These are phyloP conservation scores for Lotmaria passim DNA, from an alignment of 208 protist species.

Conservation along the genomic window DNA sequence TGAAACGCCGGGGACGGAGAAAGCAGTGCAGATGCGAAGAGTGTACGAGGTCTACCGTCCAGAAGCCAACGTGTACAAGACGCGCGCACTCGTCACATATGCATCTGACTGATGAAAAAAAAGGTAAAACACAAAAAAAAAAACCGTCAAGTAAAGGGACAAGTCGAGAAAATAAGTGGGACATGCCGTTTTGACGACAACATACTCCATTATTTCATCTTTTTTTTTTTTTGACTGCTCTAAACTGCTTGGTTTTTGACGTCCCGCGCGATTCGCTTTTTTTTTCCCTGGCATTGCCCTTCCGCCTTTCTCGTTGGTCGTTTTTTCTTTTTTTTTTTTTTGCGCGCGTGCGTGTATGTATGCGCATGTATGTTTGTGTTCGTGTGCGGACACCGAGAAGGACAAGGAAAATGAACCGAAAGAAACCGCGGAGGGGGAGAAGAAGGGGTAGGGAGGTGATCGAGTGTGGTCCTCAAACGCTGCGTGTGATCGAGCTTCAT, in stretches of 20 bases:
- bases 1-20: not conserved
- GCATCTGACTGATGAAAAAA: not conserved
- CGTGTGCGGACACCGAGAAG: not conserved
- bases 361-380: not conserved
- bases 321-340: not conserved
- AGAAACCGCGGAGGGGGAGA: not conserved
- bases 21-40: not conserved
- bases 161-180: conserved; percentile 6
- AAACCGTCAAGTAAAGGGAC: not conserved
- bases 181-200: conserved; percentile 18
- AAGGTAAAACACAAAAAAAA: conserved; percentile 16
- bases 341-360: not conserved
- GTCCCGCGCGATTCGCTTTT: no score
- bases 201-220: not conserved
- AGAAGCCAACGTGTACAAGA: not conserved
- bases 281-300: no score
- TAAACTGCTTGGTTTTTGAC: no score
- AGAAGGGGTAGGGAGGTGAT: conserved; percentile 1
- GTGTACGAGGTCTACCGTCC: not conserved
- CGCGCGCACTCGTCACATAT: not conserved
- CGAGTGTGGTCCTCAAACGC: not conserved
- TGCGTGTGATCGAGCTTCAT: not conserved
- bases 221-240: no score
- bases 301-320: no score
- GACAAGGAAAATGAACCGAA: no score